These are phyloP conservation scores for Blastomyces silverae DNA, from an alignment of 2,329 filamentous ascomycete genomes.

Conservation along the genomic window DNA sequence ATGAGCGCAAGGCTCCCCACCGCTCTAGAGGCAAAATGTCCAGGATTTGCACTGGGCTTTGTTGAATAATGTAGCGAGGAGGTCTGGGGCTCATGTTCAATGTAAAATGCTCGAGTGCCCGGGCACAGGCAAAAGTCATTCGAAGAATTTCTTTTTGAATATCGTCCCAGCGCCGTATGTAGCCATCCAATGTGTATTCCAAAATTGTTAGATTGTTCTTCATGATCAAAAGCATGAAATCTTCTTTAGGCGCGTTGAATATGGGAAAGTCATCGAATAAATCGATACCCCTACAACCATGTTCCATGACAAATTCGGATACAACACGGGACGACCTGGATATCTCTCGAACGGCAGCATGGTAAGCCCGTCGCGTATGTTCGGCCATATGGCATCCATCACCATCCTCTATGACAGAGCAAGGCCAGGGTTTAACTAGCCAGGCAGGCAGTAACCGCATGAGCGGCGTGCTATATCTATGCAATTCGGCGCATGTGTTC, in stretches of 20 bases:
- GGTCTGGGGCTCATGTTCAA: neutral
- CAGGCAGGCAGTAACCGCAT: constrained; percentile 3
- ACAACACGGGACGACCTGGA: neutral
- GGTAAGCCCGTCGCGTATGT: neutral
- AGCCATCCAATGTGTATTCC: constrained; percentile 4
- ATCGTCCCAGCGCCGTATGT: neutral
- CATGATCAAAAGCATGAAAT: neutral
- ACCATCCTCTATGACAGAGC: neutral
- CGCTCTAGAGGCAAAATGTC: neutral
- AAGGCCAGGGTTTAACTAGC: neutral
- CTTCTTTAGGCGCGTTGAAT: neutral
- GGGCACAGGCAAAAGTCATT: neutral
- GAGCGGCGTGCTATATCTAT: neutral
- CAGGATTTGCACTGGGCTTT: neutral
- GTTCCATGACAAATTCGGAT: constrained; percentile 6
- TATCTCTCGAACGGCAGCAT: constrained; percentile 9
- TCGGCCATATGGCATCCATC: neutral
- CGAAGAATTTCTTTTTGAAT: neutral
- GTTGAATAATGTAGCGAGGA: neutral
- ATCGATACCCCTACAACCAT: neutral
- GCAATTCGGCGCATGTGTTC: neutral
- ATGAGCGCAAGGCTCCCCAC: neutral
- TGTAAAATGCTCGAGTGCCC: constrained; percentile 5
- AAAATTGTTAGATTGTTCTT: neutral
- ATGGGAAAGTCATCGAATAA: neutral